These are phyloP conservation scores for Dimargaris xerosporica DNA, from an alignment of 192 early-diverging fungal genomes.

Conservation along the genomic window DNA sequence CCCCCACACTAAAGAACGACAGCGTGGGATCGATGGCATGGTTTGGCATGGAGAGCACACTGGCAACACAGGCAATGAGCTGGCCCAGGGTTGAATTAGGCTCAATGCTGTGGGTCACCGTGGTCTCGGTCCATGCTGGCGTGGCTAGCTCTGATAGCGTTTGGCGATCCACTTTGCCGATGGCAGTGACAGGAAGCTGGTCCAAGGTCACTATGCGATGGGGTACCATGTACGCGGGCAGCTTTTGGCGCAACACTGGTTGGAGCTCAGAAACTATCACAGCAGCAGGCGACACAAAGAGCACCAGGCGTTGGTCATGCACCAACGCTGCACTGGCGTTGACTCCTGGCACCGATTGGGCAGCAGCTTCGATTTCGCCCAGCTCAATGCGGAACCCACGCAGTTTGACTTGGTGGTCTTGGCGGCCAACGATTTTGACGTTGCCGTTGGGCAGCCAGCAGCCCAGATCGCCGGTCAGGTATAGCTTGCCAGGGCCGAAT, in stretches of 20 bases:
- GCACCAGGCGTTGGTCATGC: background rate
- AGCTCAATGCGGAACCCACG: slow-evolving; percentile 10
- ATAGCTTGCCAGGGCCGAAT: slow-evolving; percentile 16
- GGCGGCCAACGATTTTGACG: slow-evolving; percentile 17
- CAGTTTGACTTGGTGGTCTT: slow-evolving; percentile 11
- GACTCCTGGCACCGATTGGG: background rate
- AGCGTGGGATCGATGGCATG: too few species aligned
- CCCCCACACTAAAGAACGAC: slow-evolving; percentile 2
- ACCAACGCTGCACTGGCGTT: background rate
- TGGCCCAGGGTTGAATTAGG: too few species aligned
- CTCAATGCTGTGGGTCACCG: too few species aligned
- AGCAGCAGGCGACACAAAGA: background rate
- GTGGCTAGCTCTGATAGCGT: background rate
- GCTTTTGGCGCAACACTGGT: background rate
- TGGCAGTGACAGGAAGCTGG: background rate
- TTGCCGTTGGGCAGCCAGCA: slow-evolving; percentile 19
- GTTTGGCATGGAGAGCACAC: too few species aligned
- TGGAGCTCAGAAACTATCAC: background rate
- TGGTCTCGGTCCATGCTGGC: too few species aligned
- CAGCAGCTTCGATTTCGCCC: background rate
- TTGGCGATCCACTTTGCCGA: background rate
- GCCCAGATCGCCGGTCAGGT: slow-evolving; percentile 23
- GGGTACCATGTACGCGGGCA: slow-evolving; percentile 7
- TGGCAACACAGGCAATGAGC: too few species aligned
- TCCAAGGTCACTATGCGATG: background rate